Conservation (phyloP, 371 early-diverging fungal species). For the Coemansia sp. region DNA sequence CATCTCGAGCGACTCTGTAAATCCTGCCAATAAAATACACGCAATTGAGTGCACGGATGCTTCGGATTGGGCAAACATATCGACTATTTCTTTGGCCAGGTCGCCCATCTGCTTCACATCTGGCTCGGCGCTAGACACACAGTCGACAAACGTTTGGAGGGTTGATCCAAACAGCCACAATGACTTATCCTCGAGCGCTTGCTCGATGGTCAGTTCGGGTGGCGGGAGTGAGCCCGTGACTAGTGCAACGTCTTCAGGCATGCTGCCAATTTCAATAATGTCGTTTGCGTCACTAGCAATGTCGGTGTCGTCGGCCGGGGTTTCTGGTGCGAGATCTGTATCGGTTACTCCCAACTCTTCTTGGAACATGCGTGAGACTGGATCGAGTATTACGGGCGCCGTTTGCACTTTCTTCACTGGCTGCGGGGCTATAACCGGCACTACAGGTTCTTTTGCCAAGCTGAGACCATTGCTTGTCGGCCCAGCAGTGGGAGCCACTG, state of each 20-base stretch:
- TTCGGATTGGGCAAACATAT: conserved; percentile 42
- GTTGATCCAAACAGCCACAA: conserved; percentile 50
- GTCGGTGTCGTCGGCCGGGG: background rate
- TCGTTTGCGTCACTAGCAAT: background rate
- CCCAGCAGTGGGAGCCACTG: background rate
- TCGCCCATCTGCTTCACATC: background rate
- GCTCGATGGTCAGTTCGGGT: background rate
- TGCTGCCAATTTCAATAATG: background rate
- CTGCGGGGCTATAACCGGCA: background rate
- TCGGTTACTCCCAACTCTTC: conserved; percentile 16
- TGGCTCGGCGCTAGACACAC: background rate
- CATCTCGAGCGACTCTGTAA: conserved; percentile 11
- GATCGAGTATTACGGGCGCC: conserved; percentile 10
- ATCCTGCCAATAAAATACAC: conserved; percentile 17
- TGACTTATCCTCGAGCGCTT: conserved; percentile 27
- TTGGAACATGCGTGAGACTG: conserved; percentile 43
- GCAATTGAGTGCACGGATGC: conserved; percentile 29
- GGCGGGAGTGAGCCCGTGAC: background rate
- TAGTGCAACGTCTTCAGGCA: background rate
- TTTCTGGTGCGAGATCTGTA: background rate
- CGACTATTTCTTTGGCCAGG: conserved; percentile 22
- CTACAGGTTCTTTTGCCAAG: background rate
- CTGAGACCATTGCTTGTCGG: background rate
- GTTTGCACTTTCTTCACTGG: background rate
- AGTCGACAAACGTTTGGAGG: conserved; percentile 11